Evolutionary conservation across 306 rosid genomes (phyloP).

Genomic region (Ormosia semicastrata): DNA sequence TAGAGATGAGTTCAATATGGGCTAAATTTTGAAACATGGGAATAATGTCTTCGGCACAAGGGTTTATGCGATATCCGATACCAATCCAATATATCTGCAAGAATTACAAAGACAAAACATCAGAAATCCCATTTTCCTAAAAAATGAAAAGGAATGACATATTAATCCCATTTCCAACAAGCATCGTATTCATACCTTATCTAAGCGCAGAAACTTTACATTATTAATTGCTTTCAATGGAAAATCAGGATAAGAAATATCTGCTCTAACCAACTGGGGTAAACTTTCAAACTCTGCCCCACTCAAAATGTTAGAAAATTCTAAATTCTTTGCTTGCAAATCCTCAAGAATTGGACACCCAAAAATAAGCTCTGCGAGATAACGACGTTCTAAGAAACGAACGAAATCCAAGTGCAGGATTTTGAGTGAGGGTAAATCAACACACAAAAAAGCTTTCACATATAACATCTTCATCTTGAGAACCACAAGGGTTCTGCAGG

Average conservation of each 20-base stretch:
- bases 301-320: no score
- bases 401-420: not conserved
- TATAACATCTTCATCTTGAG: not conserved
- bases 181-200: not conserved
- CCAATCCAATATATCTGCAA: not conserved
- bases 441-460: not conserved
- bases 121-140: no score
- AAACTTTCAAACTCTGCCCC: not conserved
- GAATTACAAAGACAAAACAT: not conserved
- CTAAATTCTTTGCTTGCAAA: not conserved
- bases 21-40: not conserved
- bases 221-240: not conserved
- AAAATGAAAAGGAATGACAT: no score
- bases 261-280: not conserved
- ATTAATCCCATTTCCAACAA: no score
- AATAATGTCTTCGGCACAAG: not conserved
- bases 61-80: no score
- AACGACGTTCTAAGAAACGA: rapidly evolving
- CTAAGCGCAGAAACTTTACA: not conserved
- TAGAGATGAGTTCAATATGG: not conserved
- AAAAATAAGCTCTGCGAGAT: not conserved
- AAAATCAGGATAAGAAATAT: no score
- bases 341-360: not conserved
- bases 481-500: not conserved
- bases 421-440: not conserved